Percentiles rank a stretch among this genome's conserved stretches.
Evolutionary conservation across 805 yeast genomes (phyloP).

Genomic region (Yamadazyma phyllophila): DNA sequence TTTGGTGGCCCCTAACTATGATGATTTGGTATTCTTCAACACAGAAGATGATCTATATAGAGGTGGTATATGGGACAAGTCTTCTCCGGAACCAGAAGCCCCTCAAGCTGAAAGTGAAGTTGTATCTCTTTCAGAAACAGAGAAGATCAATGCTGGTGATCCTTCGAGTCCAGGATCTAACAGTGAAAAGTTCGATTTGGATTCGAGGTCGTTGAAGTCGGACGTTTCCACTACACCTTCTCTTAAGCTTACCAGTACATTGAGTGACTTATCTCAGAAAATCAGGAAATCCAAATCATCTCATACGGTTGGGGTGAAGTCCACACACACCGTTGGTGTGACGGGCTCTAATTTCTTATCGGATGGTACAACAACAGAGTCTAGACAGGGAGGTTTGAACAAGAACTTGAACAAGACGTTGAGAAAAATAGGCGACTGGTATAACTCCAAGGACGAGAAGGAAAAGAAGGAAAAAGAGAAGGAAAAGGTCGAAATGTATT

Average conservation of each 20-base stretch:
- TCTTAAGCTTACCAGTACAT: constrained; percentile 20
- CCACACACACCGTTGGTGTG: constrained; percentile 19
- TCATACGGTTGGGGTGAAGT: constrained; percentile 18
- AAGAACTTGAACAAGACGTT: constrained; percentile 32
- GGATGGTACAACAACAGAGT: constrained; percentile 24
- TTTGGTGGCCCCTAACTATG: constrained; percentile 84
- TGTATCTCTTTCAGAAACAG: not conserved
- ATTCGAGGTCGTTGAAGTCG: not conserved
- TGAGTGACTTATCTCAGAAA: constrained; percentile 25
- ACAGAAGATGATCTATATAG: constrained; percentile 71
- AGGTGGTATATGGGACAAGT: constrained; percentile 89
- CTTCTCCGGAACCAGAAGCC: not conserved
- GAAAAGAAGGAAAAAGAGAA: constrained; percentile 13
- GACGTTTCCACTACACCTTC: constrained; percentile 11
- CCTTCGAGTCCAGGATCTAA: not conserved
- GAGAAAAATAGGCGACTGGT: constrained; percentile 68
- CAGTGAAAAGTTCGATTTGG: not conserved
- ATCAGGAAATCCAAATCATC: constrained; percentile 24
- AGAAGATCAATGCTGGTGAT: not conserved
- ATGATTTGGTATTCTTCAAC: constrained; percentile 71
- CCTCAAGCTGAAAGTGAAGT: not conserved
- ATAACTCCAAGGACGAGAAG: constrained; percentile 20
- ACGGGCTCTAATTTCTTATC: constrained; percentile 25
- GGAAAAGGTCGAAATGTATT: constrained; percentile 67
- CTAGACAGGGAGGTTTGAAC: constrained; percentile 5